Conservation (phyloP, 176 grass and related monocot genomes). For the Tillandsia fasciculata region DNA sequence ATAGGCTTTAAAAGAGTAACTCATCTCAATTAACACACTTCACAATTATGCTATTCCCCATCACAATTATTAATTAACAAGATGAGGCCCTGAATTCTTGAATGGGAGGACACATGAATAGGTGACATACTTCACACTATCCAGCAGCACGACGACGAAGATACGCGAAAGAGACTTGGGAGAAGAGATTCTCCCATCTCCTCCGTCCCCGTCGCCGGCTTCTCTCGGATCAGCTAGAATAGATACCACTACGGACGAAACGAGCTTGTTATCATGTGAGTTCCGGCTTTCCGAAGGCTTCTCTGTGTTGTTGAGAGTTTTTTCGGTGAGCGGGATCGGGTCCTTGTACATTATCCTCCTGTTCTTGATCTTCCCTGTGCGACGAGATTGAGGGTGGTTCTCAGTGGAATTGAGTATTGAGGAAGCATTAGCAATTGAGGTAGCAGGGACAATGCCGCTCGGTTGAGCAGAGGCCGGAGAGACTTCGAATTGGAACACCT, state of each 20-base stretch:
- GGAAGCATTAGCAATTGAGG: slow-evolving; percentile 46
- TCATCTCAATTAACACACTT: neutral
- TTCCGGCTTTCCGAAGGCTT: slow-evolving; percentile 61
- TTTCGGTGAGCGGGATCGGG: slow-evolving; percentile 67
- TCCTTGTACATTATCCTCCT: slow-evolving; percentile 76
- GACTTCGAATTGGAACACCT: slow-evolving; percentile 88
- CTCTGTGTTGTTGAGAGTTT: slow-evolving; percentile 48
- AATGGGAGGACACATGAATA: slow-evolving; percentile 97
- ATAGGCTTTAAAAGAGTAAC: neutral
- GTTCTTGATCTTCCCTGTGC: slow-evolving; percentile 45
- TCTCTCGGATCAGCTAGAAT: slow-evolving; percentile 95
- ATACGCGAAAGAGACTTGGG: slow-evolving; percentile 62
- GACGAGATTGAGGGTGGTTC: slow-evolving; percentile 30
- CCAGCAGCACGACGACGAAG: slow-evolving; percentile 89
- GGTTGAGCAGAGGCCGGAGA: slow-evolving; percentile 34
- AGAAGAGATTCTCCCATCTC: slow-evolving; percentile 49
- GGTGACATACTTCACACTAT: slow-evolving; percentile 89
- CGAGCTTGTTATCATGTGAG: slow-evolving; percentile 48
- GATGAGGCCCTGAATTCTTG: slow-evolving; percentile 54
- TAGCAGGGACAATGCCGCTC: slow-evolving; percentile 53
- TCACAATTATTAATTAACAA: slow-evolving; percentile 47
- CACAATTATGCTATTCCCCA: neutral
- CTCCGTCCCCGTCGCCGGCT: slow-evolving; percentile 55
- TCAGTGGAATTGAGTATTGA: slow-evolving; percentile 40
- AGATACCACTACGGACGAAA: slow-evolving; percentile 71